Conservation (phyloP, 495 filamentous ascomycete species). For the Astrothelium subdiscretum region DNA sequence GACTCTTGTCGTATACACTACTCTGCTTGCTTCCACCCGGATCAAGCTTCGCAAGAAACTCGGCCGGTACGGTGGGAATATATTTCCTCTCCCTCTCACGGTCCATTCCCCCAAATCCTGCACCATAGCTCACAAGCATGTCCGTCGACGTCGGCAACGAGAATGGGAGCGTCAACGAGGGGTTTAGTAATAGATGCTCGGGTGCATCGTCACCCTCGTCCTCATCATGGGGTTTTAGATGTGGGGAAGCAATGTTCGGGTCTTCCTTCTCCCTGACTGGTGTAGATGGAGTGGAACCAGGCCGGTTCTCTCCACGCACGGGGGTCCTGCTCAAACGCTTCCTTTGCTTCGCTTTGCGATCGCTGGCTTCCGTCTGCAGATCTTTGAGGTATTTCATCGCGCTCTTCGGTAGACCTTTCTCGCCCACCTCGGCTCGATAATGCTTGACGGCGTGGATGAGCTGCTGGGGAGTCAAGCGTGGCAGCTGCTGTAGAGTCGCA, state of each 20-base stretch:
- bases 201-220: conserved; percentile 45
- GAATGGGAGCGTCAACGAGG: conserved; percentile 88
- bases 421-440: conserved; percentile 89
- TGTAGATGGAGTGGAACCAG: not conserved
- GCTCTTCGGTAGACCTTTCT: conserved; percentile 76
- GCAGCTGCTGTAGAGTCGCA: conserved; percentile 76
- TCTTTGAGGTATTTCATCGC: conserved; percentile 76
- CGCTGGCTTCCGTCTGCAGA: conserved; percentile 59
- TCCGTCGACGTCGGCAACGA: conserved; percentile 89
- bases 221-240: not conserved
- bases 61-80: conserved; percentile 87
- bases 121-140: conserved; percentile 91
- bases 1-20: conserved; percentile 11
- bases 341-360: conserved; percentile 40
- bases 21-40: conserved; percentile 30
- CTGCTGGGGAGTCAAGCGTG: conserved; percentile 71
- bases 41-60: conserved; percentile 86
- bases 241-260: not conserved
- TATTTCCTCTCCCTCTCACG: conserved; percentile 87
- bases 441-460: conserved; percentile 86
- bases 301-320: conserved; percentile 6
- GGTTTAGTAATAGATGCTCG: conserved; percentile 69
- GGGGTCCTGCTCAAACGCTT: conserved; percentile 20
- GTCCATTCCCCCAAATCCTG: conserved; percentile 87
- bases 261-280: not conserved